Conservation (phyloP, 2,329 filamentous ascomycete species). For the Amylocarpus encephaloides region DNA sequence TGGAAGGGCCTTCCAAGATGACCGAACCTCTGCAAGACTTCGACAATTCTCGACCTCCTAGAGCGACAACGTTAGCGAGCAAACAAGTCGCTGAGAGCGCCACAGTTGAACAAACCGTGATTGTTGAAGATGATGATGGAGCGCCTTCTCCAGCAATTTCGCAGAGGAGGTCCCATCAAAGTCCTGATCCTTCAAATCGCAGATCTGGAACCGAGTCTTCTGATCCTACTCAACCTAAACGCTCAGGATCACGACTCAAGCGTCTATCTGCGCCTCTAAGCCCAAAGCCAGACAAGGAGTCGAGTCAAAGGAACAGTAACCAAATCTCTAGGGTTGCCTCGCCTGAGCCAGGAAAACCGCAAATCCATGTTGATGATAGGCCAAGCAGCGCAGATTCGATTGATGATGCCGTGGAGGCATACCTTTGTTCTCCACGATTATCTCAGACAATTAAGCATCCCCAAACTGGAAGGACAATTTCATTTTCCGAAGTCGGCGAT, state of each 20-base stretch:
- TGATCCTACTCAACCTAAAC: constrained; percentile 47
- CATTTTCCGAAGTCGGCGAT: constrained; percentile 95
- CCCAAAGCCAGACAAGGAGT: constrained; percentile 24
- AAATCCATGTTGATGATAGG: constrained; percentile 54
- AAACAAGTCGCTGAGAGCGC: constrained; percentile 21
- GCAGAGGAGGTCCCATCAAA: constrained; percentile 46
- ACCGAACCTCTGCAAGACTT: constrained; percentile 26
- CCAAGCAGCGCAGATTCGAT: constrained; percentile 79
- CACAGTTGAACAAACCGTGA: constrained; percentile 13
- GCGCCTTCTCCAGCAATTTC: constrained; percentile 65
- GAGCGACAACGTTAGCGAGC: constrained; percentile 17
- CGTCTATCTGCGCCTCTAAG: constrained; percentile 47
- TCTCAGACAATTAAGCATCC: constrained; percentile 86
- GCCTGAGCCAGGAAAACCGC: constrained; percentile 23
- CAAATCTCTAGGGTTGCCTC: constrained; percentile 26
- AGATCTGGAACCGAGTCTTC: constrained; percentile 42
- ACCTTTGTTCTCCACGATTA: constrained; percentile 73
- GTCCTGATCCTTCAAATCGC: constrained; percentile 32
- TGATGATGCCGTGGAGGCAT: constrained; percentile 80
- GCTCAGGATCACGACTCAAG: constrained; percentile 53
- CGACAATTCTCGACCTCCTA: constrained; percentile 29
- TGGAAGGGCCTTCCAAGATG: constrained; percentile 28
- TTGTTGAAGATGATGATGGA: constrained; percentile 46
- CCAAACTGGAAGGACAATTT: constrained; percentile 79
- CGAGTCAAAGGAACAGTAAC: constrained; percentile 34